A percentile compares a stretch with the other conserved stretches of the same genome.
Conservation (phyloP, 2,329 filamentous ascomycete species). For the Alternaria dauci region DNA sequence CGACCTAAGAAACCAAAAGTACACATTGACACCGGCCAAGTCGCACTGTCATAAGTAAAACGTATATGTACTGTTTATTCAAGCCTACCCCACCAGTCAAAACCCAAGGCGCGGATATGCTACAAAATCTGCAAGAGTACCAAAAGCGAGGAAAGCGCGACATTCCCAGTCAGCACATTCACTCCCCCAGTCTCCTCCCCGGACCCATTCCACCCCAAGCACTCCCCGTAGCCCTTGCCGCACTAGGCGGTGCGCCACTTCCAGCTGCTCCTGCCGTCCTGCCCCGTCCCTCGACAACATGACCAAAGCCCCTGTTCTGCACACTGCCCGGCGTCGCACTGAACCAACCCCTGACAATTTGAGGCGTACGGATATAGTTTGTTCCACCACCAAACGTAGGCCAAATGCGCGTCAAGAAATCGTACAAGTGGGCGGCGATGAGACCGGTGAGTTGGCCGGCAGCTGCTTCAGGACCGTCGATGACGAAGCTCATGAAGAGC, state of each 20-base stretch:
- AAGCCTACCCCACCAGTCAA: background rate
- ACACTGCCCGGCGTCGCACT: conserved; percentile 56
- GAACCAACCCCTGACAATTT: conserved; percentile 74
- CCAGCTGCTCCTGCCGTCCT: conserved; percentile 21
- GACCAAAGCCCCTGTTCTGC: conserved; percentile 67
- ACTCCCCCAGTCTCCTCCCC: conserved; percentile 43
- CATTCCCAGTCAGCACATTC: conserved; percentile 13
- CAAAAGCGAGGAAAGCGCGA: background rate
- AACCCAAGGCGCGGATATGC: background rate
- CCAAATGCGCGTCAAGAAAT: conserved; percentile 88
- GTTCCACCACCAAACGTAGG: conserved; percentile 85
- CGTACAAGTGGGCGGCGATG: conserved; percentile 85
- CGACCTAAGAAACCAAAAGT: background rate
- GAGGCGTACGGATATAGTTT: conserved; percentile 78
- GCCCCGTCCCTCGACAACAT: conserved; percentile 59
- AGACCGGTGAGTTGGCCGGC: conserved; percentile 78
- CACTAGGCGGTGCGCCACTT: conserved; percentile 15
- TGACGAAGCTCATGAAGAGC: conserved; percentile 76
- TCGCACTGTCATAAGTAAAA: background rate
- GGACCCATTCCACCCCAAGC: conserved; percentile 40
- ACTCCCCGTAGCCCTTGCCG: conserved; percentile 39
- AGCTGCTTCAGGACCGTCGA: conserved; percentile 65
- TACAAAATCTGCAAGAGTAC: background rate
- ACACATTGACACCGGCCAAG: background rate
- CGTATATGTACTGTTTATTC: background rate